Percentiles rank a stretch among this genome's conserved stretches.
phyloP scores from a whole-genome alignment of 2,329 filamentous ascomycete species.

The Tolypocladium ovalisporum region DNA sequence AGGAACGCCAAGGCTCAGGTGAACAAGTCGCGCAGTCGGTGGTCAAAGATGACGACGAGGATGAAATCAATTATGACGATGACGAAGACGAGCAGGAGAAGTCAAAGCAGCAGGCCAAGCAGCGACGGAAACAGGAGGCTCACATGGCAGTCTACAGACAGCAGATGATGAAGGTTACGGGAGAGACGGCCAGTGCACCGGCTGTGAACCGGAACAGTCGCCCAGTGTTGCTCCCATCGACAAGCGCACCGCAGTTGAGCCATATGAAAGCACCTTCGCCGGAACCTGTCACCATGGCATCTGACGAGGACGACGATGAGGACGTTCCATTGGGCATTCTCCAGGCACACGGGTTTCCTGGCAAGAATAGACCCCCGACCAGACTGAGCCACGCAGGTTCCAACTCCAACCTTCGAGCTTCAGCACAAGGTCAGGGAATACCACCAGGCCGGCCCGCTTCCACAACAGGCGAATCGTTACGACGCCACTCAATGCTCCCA shows the following conservation, averaged over 20 bases:
- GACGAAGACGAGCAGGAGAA: slow-evolving; percentile 74
- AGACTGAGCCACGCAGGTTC: slow-evolving; percentile 54
- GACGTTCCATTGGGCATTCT: slow-evolving; percentile 80
- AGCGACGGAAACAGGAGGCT: slow-evolving; percentile 79
- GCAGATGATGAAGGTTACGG: slow-evolving; percentile 94
- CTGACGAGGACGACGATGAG: slow-evolving; percentile 81
- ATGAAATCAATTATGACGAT: slow-evolving; percentile 56
- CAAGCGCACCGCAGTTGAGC: slow-evolving; percentile 51
- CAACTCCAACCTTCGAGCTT: slow-evolving; percentile 59
- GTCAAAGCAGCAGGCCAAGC: slow-evolving; percentile 59
- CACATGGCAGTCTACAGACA: slow-evolving; percentile 84
- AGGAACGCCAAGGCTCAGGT: slow-evolving; percentile 44
- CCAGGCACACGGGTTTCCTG: slow-evolving; percentile 80
- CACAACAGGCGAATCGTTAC: slow-evolving; percentile 37
- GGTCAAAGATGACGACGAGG: slow-evolving; percentile 50
- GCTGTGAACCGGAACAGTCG: slow-evolving; percentile 27
- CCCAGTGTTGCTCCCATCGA: slow-evolving; percentile 43
- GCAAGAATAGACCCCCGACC: slow-evolving; percentile 63
- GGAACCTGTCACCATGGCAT: slow-evolving; percentile 34
- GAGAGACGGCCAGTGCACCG: slow-evolving; percentile 41
- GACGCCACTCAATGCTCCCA: slow-evolving; percentile 45
- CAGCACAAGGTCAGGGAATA: slow-evolving; percentile 30
- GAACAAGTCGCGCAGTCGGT: slow-evolving; percentile 29
- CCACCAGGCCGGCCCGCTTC: slow-evolving; percentile 45
- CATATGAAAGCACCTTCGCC: slow-evolving; percentile 24